phyloP scores from a whole-genome alignment of 2,329 filamentous ascomycete species.

The Graphilbum fragrans region DNA sequence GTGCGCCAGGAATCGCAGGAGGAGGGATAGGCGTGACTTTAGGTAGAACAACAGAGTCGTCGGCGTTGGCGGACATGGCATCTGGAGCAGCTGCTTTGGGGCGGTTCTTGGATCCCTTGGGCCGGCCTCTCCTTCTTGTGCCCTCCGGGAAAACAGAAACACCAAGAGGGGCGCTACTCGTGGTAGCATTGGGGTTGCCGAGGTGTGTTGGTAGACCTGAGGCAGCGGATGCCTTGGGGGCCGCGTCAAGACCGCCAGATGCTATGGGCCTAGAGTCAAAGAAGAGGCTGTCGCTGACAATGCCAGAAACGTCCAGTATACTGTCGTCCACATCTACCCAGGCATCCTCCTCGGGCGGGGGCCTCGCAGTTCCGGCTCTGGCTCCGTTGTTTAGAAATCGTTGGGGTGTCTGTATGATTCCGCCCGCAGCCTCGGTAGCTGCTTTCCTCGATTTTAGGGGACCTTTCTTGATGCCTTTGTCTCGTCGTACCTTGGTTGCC shows the following conservation, averaged over 20 bases:
- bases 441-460: constrained; percentile 13
- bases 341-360: constrained; percentile 21
- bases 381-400: constrained; percentile 1
- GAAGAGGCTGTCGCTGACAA: constrained; percentile 10
- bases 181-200: background rate
- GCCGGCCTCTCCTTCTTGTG: constrained; percentile 30
- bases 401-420: background rate
- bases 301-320: constrained; percentile 13
- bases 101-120: constrained; percentile 40
- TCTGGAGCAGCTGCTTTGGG: constrained; percentile 10
- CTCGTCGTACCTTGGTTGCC: constrained; percentile 30
- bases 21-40: constrained; percentile 10
- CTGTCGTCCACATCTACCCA: constrained; percentile 34
- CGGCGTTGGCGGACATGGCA: background rate
- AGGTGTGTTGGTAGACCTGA: background rate
- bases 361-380: background rate
- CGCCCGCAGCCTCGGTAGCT: too few species aligned
- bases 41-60: background rate
- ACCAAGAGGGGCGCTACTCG: background rate
- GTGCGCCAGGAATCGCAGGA: constrained; percentile 11
- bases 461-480: constrained; percentile 40
- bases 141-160: background rate
- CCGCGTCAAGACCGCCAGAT: background rate
- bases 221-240: background rate
- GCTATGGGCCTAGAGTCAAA: constrained; percentile 1